These are phyloP conservation scores for Medicago lupulina DNA, from an alignment of 306 rosid genomes.

Conservation along the genomic window DNA sequence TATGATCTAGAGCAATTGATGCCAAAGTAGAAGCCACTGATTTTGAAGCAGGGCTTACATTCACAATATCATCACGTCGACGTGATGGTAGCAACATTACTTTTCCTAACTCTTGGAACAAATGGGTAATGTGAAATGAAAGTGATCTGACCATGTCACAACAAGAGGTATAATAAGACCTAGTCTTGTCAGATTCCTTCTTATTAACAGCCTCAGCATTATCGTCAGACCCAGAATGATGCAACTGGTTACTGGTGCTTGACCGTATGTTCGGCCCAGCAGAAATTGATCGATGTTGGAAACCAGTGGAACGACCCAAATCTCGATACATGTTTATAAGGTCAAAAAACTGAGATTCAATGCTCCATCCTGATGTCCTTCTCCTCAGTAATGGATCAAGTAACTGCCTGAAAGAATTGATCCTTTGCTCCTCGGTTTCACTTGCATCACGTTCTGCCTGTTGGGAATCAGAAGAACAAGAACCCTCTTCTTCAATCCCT, in stretches of 20 bases:
- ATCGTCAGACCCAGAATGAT: slow-evolving; percentile 72
- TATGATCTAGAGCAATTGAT: slow-evolving; percentile 79
- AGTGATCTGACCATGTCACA: slow-evolving; percentile 95
- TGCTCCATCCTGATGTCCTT: slow-evolving; percentile 87
- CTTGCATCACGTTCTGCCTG: slow-evolving; percentile 65
- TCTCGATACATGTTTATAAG: slow-evolving; percentile 89
- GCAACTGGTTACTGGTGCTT: slow-evolving; percentile 60
- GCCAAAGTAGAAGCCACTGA: slow-evolving; percentile 88
- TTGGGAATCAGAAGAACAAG: slow-evolving; percentile 69
- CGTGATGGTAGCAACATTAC: slow-evolving; percentile 94
- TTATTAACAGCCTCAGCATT: slow-evolving; percentile 55
- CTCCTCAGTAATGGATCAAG: slow-evolving; percentile 91
- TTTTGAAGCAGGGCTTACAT: slow-evolving; percentile 83
- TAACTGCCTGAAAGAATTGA: slow-evolving; percentile 91
- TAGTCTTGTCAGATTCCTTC: slow-evolving; percentile 78
- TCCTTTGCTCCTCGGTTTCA: slow-evolving; percentile 90
- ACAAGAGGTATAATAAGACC: slow-evolving; percentile 76
- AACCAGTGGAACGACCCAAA: slow-evolving; percentile 81
- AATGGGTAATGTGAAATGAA: slow-evolving; percentile 91
- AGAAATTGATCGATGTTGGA: slow-evolving; percentile 66
- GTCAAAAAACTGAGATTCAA: slow-evolving; percentile 96
- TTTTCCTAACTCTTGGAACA: slow-evolving; percentile 97
- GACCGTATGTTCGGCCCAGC: slow-evolving; percentile 60
- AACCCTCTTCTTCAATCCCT: slow-evolving; percentile 66
- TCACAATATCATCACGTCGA: slow-evolving; percentile 92